Evolutionary conservation across 345 rosid species (phyloP).

Genomic region (Rhodomyrtus tomentosa): DNA sequence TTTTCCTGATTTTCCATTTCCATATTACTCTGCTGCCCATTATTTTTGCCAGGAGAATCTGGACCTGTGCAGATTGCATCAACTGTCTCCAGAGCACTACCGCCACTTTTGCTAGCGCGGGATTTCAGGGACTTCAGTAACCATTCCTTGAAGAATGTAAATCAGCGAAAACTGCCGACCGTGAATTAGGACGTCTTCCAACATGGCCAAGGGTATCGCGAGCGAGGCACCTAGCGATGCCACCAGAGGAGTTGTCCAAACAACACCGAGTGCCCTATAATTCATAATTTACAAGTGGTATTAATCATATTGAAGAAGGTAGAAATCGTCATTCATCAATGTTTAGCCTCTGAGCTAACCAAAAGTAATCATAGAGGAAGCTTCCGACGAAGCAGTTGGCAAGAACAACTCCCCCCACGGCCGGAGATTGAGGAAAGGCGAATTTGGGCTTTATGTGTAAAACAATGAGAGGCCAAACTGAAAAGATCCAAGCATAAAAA

Average conservation of each 20-base stretch:
- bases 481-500: neutral
- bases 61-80: too few relatives aligned
- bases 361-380: constrained; percentile 25
- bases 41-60: too few relatives aligned
- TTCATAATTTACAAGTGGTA: neutral
- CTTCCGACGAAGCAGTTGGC: constrained; percentile 27
- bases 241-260: constrained; percentile 34
- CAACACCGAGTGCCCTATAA: constrained; percentile 35
- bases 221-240: constrained; percentile 32
- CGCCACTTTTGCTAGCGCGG: too few relatives aligned
- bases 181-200: constrained; percentile 28
- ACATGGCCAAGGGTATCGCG: constrained; percentile 32
- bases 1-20: too few relatives aligned
- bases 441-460: constrained; percentile 29
- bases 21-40: too few relatives aligned
- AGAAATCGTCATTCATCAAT: neutral
- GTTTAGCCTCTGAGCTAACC: constrained; percentile 4
- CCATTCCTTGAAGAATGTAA: too few relatives aligned
- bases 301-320: neutral
- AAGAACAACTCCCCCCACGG: constrained; percentile 9
- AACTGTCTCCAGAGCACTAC: too few relatives aligned
- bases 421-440: constrained; percentile 23
- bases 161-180: constrained; percentile 17
- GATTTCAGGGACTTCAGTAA: too few relatives aligned
- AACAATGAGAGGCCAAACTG: constrained; percentile 37